Conservation (phyloP, 2,329 filamentous ascomycete species). For the Cladosporium sp. region DNA sequence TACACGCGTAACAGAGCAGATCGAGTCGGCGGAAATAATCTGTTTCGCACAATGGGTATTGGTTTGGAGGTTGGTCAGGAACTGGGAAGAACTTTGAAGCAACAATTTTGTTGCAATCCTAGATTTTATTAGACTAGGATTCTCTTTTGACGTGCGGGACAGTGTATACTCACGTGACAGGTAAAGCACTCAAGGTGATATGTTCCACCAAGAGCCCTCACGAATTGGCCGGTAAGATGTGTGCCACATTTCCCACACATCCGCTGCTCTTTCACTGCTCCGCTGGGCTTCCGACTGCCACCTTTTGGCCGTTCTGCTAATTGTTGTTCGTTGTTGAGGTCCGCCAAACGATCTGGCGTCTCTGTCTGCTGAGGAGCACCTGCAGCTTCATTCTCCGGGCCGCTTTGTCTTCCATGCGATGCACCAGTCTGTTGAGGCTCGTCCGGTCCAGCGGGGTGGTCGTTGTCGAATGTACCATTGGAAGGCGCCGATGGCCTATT, state of each 20-base stretch:
- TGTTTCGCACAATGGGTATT: slow-evolving; percentile 95
- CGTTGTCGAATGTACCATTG: slow-evolving; percentile 21
- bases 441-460: slow-evolving; percentile 1
- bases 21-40: slow-evolving; percentile 95
- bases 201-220: slow-evolving; percentile 85
- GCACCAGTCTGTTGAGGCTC: neutral
- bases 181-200: slow-evolving; percentile 98
- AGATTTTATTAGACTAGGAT: slow-evolving; percentile 19
- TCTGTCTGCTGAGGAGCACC: neutral
- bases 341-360: neutral
- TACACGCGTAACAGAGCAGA: slow-evolving; percentile 86
- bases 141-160: neutral
- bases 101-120: slow-evolving; percentile 97
- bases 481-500: slow-evolving; percentile 23
- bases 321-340: slow-evolving; percentile 4
- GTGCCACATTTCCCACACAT: slow-evolving; percentile 80
- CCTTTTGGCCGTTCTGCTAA: slow-evolving; percentile 6
- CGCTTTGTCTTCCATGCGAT: neutral
- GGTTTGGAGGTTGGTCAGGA: slow-evolving; percentile 80
- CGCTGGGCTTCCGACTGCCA: slow-evolving; percentile 20
- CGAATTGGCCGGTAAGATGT: slow-evolving; percentile 88
- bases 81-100: slow-evolving; percentile 99
- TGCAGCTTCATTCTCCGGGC: neutral
- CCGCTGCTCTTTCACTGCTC: slow-evolving; percentile 30
- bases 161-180: slow-evolving; percentile 67